Evolutionary conservation across 1,284 basidiomycete genomes (phyloP), one percentile per base, ranked within the genome.

Genomic region (Schizophyllum commune): DNA sequence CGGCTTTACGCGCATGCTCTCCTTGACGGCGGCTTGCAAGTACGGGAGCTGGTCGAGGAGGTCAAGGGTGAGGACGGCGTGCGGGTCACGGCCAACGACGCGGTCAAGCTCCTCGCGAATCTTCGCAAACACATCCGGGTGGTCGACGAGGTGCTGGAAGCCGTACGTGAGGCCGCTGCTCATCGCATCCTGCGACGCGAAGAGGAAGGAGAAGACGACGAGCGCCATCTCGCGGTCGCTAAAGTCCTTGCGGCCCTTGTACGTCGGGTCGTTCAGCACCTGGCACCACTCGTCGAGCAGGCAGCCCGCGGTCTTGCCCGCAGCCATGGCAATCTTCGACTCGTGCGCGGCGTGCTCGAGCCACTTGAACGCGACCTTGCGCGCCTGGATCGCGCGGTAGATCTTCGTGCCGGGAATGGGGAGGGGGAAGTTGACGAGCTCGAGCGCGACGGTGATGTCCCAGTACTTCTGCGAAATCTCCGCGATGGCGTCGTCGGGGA

Each of bases 131-230:
- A 97, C 78, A 27, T 96, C 91, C 4, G 96, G 96, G 69, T 92
- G 83, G 75, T 99, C 96, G 55, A 93, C 92, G 57, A 98, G 82
- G 74, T 96, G 92, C 77, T 99, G 97, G 86, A 99, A 96, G 55
- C 88, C 88, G 74, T 94, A 98, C 70, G 96, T 93, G 66, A 96
- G 78, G 59, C 93, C 93, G 64, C 88, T 91, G 71, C 92, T 93
- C 96, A 99, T 98, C 64, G 96, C 96, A 73, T 99, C 96, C 78
- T 99, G 96, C 27, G 91, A 94, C 8, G 97, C 96, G 70, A 99
- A 99, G 62, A 99, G 80, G 88, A 99, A 99, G 20, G 92, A 94
- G 70, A 99, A 87, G 52, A 97, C 77, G 66, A 97, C 95, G 89
- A 98, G 93, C 33, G 89, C 95, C 83, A 99, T 99, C 76, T 99